Conservation (phyloP, 768 basidiomycete genomes). For the Favolaschia claudopus region DNA sequence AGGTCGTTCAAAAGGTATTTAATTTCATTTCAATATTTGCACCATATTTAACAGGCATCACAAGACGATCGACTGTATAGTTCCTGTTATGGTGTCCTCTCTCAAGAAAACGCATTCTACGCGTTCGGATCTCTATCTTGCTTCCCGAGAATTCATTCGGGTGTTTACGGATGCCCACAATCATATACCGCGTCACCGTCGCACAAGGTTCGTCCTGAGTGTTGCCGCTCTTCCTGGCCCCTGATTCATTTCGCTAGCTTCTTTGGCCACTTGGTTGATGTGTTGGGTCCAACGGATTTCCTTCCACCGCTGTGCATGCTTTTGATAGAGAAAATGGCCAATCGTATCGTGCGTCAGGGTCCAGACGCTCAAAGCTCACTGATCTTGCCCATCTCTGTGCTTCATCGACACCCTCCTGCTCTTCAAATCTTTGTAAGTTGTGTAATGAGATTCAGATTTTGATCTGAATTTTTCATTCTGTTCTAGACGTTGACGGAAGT, state of each 20-base stretch:
- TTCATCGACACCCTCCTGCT: conserved; percentile 59
- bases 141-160: conserved; percentile 81
- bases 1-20: conserved; percentile 88
- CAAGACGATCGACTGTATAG: conserved; percentile 91
- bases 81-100: conserved; percentile 90
- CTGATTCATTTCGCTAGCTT: conserved; percentile 58
- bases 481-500: conserved; percentile 69
- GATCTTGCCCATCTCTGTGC: conserved; percentile 69
- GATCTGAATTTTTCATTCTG: conserved; percentile 14
- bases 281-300: conserved; percentile 83
- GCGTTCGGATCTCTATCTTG: conserved; percentile 68
- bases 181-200: conserved; percentile 92
- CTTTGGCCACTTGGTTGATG: conserved; percentile 86
- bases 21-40: not conserved
- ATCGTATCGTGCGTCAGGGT: conserved; percentile 69
- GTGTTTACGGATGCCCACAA: conserved; percentile 94
- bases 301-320: conserved; percentile 85
- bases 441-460: not conserved
- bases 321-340: conserved; percentile 79
- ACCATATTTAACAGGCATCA: conserved; percentile 9
- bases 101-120: conserved; percentile 64
- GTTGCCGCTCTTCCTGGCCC: not conserved
- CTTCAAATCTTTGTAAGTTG: conserved; percentile 61
- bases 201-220: conserved; percentile 84
- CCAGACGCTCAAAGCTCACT: conserved; percentile 66